Evolutionary conservation across 2,329 filamentous ascomycete species (phyloP), one percentile per base, ranked within the genome.

Genomic region (Aspergillus alliaceus): DNA sequence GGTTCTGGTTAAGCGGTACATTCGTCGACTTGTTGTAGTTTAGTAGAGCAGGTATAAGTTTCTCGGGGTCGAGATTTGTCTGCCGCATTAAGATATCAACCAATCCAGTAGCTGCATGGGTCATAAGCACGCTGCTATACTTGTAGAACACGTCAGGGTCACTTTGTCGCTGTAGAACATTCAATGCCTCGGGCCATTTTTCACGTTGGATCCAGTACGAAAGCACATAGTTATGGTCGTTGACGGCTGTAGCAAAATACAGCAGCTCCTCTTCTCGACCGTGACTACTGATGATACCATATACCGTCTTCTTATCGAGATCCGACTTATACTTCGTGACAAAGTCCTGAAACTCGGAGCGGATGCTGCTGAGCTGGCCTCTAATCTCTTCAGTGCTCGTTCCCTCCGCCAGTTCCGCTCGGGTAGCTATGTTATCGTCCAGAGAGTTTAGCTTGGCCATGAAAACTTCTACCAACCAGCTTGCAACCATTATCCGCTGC

Each of bases 161-260:
- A 5, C 88, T 96, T 76, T 99, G 95, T 74, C 90, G 92, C 78
- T 97, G 96, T 52, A 99, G 81, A 39, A 98, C 92, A 54, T 86
- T 85, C 63, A 99, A 80, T 2, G 92, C 91, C 66, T 97, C 92
- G 4, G 80, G 77, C 95, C 95, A 99, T 66, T 90, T 86, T 76
- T 98, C 95, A 58, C 93, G 85, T 75, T 98, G 95, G 18, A 98
- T 89, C 95, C 95, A 99, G 75, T 99, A 99, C 9, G 91, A 90
- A 14, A 99, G 80, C 22, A 98, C 92, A 69, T 96, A 99, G 72
- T 96, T 91, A 77, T 95, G 92, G 73, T 99, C 95, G 66, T 93
- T 90, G 47, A 96, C 83, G 6, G 90, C 86, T 57, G 89, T 95
- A 20, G 95, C 95, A 76, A 93, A 99, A 76, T 88, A 95, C 0